Evolutionary conservation across 164 flowering plant genomes (phyloP), one percentile per base, ranked within the genome.

Genomic region (Berberis thunbergii): DNA sequence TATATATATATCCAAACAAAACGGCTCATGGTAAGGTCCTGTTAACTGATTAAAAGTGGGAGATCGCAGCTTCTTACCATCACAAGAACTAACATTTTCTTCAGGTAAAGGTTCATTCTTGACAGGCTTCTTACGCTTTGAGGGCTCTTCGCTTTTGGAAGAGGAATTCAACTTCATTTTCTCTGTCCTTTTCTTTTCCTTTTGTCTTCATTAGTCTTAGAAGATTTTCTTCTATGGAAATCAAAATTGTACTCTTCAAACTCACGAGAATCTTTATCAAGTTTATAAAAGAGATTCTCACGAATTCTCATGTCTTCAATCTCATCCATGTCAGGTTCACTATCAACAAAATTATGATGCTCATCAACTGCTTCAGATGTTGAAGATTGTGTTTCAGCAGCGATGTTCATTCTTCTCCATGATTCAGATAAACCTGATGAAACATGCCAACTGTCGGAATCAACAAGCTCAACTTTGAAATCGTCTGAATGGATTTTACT

Each of bases 11-110:
- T 94, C 97, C 64, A 91, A 78, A 68, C 96, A 94, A 69, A 94
- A 88, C 1, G 97, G 96, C 60, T 86, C 86, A 69, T 90, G 96
- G 73, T 84, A 93, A 54, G 92, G 88, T 42, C 74, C 92, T 0
- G 98, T 90, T 44, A 83, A 80, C 66, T 88, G 89, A 72, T 86
- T 90, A 67, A 79, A 90, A 4, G 98, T 84, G 1, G 80, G 90
- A 56, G 71, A 75, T 61, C 98, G 80, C 10, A 63, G 49, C 77
- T 61, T 84, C 77, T 81, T 83, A 60, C 26, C 78, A 59, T 2
- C 70, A 49, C 12, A 45, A 74, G 58, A 59, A 43, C 44, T 60
- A 2, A 66, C 74, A 40, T 40, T 56, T 55, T 59, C 74, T 42
- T 60, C 65, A 26, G 10, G 44, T 10, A 45, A 12, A 5, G 60